These are phyloP conservation scores for bread wheat (Triticum aestivum) DNA, from an alignment of 176 grass and related monocot species.

Conservation along the genomic window DNA sequence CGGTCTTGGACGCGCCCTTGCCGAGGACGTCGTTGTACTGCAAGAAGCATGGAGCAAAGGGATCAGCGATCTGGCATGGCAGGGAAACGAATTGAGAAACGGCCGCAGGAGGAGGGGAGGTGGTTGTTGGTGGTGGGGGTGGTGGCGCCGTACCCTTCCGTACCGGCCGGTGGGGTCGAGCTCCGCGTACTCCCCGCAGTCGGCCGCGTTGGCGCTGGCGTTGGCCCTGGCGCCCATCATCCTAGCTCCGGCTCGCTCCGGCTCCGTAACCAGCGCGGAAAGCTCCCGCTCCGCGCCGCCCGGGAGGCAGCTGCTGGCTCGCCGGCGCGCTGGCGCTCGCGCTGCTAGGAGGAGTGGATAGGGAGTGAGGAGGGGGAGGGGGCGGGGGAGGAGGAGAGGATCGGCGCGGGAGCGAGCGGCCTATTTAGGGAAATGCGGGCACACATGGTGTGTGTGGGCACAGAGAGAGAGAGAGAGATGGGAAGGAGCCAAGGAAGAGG, in stretches of 20 bases:
- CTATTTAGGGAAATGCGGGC: slow-evolving; percentile 44
- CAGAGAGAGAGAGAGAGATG: not conserved
- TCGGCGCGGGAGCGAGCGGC: not conserved
- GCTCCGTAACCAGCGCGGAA: not conserved
- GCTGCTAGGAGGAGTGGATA: slow-evolving; percentile 19
- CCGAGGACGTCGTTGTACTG: slow-evolving; percentile 89
- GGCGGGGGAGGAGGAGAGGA: not conserved
- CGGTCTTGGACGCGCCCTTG: slow-evolving; percentile 95
- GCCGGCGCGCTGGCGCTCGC: not conserved
- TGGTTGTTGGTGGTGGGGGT: not conserved
- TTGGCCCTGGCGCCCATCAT: slow-evolving; percentile 50
- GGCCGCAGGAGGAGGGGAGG: not conserved
- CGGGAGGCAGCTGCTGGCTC: not conserved
- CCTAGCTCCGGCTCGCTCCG: slow-evolving; percentile 29
- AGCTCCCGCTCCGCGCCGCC: not conserved
- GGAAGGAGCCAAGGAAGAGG: not conserved
- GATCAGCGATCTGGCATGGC: slow-evolving; percentile 18
- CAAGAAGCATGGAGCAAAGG: slow-evolving; percentile 11
- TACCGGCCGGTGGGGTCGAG: slow-evolving; percentile 90
- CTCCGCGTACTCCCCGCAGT: slow-evolving; percentile 70
- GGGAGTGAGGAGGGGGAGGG: slow-evolving; percentile 3
- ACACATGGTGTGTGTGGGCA: slow-evolving; percentile 37
- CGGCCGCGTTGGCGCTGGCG: slow-evolving; percentile 30
- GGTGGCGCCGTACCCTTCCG: slow-evolving; percentile 71
- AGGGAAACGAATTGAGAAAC: slow-evolving; percentile 24